These are phyloP conservation scores for Hypoxylon rickii DNA, from an alignment of 495 filamentous ascomycete genomes.

Conservation along the genomic window DNA sequence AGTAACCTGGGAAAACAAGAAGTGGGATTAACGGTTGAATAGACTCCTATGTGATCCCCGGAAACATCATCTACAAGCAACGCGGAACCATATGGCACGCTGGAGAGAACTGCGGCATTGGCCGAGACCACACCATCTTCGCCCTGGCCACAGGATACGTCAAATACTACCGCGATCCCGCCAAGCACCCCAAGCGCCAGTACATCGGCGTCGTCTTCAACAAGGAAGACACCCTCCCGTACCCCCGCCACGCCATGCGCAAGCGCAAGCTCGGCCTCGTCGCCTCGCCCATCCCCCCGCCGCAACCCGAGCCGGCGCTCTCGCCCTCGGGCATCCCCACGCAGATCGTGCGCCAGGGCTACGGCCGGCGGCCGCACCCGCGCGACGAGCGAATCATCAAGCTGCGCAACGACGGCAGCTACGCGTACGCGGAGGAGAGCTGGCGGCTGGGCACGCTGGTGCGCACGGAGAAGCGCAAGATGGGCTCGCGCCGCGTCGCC, in stretches of 20 bases:
- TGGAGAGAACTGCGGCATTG: constrained; percentile 91
- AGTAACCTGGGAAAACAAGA: neutral
- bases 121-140: constrained; percentile 97
- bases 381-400: constrained; percentile 48
- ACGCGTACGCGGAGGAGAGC: constrained; percentile 83
- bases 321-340: constrained; percentile 50
- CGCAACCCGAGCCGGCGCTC: constrained; percentile 31
- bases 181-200: constrained; percentile 75
- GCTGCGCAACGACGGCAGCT: constrained; percentile 61
- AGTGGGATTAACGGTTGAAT: constrained; percentile 9
- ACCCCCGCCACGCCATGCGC: constrained; percentile 67
- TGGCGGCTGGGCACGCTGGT: constrained; percentile 74
- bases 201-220: constrained; percentile 92
- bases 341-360: constrained; percentile 42
- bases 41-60: constrained; percentile 89
- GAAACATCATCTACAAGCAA: constrained; percentile 98
- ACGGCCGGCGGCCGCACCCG: constrained; percentile 37
- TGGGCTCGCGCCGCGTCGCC: constrained; percentile 30
- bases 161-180: constrained; percentile 90
- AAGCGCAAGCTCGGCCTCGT: constrained; percentile 70
- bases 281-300: constrained; percentile 45
- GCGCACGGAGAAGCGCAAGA: constrained; percentile 38
- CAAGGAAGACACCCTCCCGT: constrained; percentile 72
- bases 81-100: constrained; percentile 92
- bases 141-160: constrained; percentile 84